Evolutionary conservation across 2,329 filamentous ascomycete genomes (phyloP).

Genomic region (Ophiosphaerella herpotricha): DNA sequence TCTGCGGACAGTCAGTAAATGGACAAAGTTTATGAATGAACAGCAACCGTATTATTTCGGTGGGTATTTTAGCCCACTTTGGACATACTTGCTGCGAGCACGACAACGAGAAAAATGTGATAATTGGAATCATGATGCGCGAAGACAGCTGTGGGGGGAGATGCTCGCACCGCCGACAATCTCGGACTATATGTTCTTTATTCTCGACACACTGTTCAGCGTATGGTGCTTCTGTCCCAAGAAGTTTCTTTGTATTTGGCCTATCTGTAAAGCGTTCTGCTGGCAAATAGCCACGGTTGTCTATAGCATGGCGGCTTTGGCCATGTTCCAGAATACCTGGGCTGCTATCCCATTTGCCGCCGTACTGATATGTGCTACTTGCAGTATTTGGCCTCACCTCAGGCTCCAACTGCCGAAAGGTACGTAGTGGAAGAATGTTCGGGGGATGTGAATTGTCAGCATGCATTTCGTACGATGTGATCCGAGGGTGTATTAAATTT

Average conservation of each 20-base stretch:
- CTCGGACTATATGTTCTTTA: neutral
- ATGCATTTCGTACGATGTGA: too few species aligned
- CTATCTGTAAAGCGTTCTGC: conserved; percentile 4
- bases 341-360: conserved; percentile 10
- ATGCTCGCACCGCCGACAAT: conserved; percentile 11
- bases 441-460: too few species aligned
- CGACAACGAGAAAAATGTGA: neutral
- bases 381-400: conserved; percentile 1
- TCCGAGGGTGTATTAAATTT: too few species aligned
- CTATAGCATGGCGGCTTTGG: conserved; percentile 7
- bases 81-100: conserved; percentile 5
- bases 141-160: conserved; percentile 6
- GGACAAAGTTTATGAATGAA: conserved; percentile 13
- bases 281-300: conserved; percentile 13
- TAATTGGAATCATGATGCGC: conserved; percentile 2
- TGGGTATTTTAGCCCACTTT: conserved; percentile 7
- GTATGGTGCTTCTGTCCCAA: neutral
- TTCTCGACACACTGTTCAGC: neutral
- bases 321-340: conserved; percentile 5
- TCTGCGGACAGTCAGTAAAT: conserved; percentile 10
- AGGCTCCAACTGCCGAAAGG: neutral
- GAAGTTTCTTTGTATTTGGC: neutral
- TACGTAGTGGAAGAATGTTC: too few species aligned
- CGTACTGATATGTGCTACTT: conserved; percentile 8
- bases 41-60: conserved; percentile 14